Conservation (phyloP, 169 alveolate species). For the Plasmodium berghei region DNA sequence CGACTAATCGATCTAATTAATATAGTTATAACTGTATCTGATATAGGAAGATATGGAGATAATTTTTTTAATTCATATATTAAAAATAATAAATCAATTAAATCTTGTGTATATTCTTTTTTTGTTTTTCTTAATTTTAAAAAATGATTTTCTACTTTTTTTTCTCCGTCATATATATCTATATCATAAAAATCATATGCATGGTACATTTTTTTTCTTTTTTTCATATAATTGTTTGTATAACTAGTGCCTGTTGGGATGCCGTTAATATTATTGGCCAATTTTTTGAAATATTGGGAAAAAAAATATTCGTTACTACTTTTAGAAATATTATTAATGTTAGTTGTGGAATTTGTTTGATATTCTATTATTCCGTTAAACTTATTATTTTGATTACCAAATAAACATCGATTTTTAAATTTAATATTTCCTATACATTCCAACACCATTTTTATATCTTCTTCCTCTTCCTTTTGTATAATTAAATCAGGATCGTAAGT, state of each 20-base stretch:
- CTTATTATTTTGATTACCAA: neutral
- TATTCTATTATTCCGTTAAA: no score
- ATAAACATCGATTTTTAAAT: conserved; percentile 14
- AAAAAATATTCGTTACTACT: neutral
- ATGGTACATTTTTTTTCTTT: conserved; percentile 28
- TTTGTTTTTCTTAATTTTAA: conserved; percentile 67
- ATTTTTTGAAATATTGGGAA: neutral
- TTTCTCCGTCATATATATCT: conserved; percentile 38
- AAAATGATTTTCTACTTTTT: conserved; percentile 64
- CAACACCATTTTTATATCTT: conserved; percentile 57
- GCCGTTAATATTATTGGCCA: neutral
- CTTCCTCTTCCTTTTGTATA: conserved; percentile 64
- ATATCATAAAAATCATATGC: conserved; percentile 56
- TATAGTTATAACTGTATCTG: conserved; percentile 25
- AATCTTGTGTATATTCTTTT: conserved; percentile 55
- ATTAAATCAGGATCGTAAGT: conserved; percentile 28
- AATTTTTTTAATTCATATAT: conserved; percentile 56
- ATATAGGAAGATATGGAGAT: conserved; percentile 37
- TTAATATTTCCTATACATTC: conserved; percentile 75
- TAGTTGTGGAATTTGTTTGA: neutral
- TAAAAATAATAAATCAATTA: conserved; percentile 39
- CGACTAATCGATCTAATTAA: conserved; percentile 42
- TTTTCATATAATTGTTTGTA: neutral
- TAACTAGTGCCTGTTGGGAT: neutral
- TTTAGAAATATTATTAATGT: neutral